Evolutionary conservation across 169 alveolate species (phyloP), one percentile per base, ranked within the genome.

Genomic region (Toxoplasma gondii): DNA sequence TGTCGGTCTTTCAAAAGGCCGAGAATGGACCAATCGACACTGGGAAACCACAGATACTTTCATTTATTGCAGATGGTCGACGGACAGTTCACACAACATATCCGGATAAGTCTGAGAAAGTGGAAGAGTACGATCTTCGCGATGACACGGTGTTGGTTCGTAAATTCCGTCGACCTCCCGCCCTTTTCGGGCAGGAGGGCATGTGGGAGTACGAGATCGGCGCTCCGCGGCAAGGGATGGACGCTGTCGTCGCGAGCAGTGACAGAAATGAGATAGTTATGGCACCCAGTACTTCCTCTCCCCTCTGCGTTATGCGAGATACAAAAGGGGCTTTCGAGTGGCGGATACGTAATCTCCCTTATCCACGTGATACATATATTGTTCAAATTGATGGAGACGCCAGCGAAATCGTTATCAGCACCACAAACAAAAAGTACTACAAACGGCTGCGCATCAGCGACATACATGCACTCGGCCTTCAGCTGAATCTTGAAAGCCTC

Each of bases 261-360:
- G 95, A 94, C 53, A 67, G 49, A 4, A 31, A 24, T 74, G 38
- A 83, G 91, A 96, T 97, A 98, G 98, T 17, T 90, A 96, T 78
- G 97, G 97, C 96, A 88, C 97, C 91, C 94, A 98, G 92, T 97
- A 97, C 95, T 98, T 96, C 96, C 94, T 98, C 70, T 93, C 90
- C 90, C 19, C 24, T 82, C 90, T 82, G 90, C 27, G 90, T 82
- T 29, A 82, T 24, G 64, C 58, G n/a, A 31, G 90, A 82, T 31
- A 82, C 90, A 44, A 82, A 95, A 7, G 95, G 91, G 54, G 97
- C 96, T 54, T 98, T 98, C 84, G 97, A 98, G 94, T 98, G 98
- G 97, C 95, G 98, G 95, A 94, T 98, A 44, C 95, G 99, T 92
- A 98, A 98, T 95, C 96, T 98, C 43, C 96, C 96, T 45, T 98